Evolutionary conservation across 2,329 filamentous ascomycete genomes (phyloP).

Genomic region (Waltergamsia citrina): DNA sequence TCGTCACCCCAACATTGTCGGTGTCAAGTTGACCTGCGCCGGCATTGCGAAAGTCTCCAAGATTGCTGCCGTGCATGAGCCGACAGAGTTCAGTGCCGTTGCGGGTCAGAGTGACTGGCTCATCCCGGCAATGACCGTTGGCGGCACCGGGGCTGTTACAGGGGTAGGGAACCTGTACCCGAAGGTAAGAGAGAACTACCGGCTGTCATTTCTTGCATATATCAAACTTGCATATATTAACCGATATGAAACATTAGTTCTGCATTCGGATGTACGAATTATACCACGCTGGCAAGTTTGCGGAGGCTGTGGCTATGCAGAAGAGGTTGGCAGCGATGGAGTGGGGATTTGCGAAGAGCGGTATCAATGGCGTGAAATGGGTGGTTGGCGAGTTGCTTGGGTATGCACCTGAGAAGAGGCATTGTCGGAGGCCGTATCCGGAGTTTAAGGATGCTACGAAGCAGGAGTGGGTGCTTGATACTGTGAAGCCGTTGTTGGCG

Average conservation of each 20-base stretch:
- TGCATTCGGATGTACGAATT: conserved; percentile 39
- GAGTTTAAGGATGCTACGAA: conserved; percentile 26
- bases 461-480: conserved; percentile 18
- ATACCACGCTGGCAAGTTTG: conserved; percentile 31
- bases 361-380: conserved; percentile 52
- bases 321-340: conserved; percentile 40
- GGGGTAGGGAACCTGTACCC: conserved; percentile 56
- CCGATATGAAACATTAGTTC: no score
- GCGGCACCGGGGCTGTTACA: conserved; percentile 51
- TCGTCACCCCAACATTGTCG: conserved; percentile 55
- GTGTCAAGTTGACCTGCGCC: conserved; percentile 65
- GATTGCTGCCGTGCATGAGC: conserved; percentile 39
- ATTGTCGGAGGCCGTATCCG: conserved; percentile 45
- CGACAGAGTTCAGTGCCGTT: conserved; percentile 51
- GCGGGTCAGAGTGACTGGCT: conserved; percentile 69
- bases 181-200: no score
- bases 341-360: conserved; percentile 46
- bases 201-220: no score
- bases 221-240: no score
- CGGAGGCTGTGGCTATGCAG: conserved; percentile 38
- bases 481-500: conserved; percentile 7
- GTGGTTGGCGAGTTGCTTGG: conserved; percentile 42
- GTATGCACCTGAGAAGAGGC: conserved; percentile 39
- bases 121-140: conserved; percentile 47
- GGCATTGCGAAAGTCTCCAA: conserved; percentile 63